Evolutionary conservation across 495 filamentous ascomycete genomes (phyloP), one percentile per base, ranked within the genome.

Genomic region (Annulohypoxylon bovei): DNA sequence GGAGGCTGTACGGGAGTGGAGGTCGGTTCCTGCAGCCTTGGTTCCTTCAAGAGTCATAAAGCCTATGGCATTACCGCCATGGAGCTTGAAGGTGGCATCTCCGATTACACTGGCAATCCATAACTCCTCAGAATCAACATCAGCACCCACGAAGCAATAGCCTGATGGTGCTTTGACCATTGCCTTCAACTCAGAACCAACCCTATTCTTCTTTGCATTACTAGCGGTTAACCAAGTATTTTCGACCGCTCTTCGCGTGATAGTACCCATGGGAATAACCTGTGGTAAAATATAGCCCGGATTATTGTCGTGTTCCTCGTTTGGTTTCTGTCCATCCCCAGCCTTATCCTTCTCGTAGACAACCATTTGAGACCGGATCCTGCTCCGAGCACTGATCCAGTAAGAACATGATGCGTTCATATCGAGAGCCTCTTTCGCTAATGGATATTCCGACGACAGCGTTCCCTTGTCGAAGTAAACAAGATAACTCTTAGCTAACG

Each of bases 361-460:
- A 16, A 97, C 95, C 84, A 98, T 91, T 77, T 99, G 95, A 22
- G 90, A 90, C 85, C 84, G 92, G 66, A 99, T 98, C 49, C 95
- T 86, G 73, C 97, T 93, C 59, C 95, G 85, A 18, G 96, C 93
- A 70, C 91, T 95, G 60, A 98, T 98, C 95, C 95, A 99, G 79
- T 99, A 99, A 0, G 94, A 97, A 75, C 95, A 99, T 0, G 92
- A 94, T 2, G 94, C 93, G 73, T 99, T 99, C 96, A 98, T 98
- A 61, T 98, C 91, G 57, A 98, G 83, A 4, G 95, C 95, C 76
- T 97, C 93, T 72, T 94, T 97, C 0, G 95, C 95, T 72, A 97
- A 93, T 0, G 89, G 79, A 76, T 89, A 97, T 72, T 97, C 92
- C 16, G 93, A 97, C 4, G 91, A 89, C 5, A 99, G 81, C 16